Conservation (phyloP, 257 asterid genomes). For the Capsicum chinense region DNA sequence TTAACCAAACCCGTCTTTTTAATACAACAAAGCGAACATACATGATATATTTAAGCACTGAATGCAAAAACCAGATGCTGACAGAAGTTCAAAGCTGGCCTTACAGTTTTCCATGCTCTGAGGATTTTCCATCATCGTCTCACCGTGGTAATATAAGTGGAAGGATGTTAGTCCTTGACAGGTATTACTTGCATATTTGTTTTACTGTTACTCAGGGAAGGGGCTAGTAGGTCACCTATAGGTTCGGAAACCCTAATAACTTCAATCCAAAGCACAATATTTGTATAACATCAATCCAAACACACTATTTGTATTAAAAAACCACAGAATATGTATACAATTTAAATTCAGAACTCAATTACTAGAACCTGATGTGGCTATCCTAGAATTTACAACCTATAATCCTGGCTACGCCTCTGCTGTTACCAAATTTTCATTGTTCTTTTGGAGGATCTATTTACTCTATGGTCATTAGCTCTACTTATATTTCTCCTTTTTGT, state of each 20-base stretch:
- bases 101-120: conserved; percentile 57
- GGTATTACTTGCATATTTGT: conserved; percentile 41
- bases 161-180: conserved; percentile 56
- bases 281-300: no score
- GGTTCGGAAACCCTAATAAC: not conserved
- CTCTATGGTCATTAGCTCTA: not conserved
- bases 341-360: no score
- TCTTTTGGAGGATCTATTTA: not conserved
- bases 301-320: not conserved
- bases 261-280: no score
- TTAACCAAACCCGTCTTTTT: not conserved
- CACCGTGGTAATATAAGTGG: conserved; percentile 68
- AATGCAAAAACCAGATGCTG: conserved; percentile 45
- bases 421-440: not conserved
- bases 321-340: not conserved
- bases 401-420: not conserved
- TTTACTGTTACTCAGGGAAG: conserved; percentile 49
- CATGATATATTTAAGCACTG: not conserved
- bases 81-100: conserved; percentile 72
- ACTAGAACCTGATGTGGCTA: not conserved
- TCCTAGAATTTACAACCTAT: not conserved
- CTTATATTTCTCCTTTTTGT: not conserved
- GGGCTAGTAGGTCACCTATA: conserved; percentile 45
- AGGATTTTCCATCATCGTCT: conserved; percentile 54
- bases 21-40: not conserved